These are phyloP conservation scores for Straminergon stramineum DNA, from an alignment of 225 moss, liverwort and hornwort species.

Conservation along the genomic window DNA sequence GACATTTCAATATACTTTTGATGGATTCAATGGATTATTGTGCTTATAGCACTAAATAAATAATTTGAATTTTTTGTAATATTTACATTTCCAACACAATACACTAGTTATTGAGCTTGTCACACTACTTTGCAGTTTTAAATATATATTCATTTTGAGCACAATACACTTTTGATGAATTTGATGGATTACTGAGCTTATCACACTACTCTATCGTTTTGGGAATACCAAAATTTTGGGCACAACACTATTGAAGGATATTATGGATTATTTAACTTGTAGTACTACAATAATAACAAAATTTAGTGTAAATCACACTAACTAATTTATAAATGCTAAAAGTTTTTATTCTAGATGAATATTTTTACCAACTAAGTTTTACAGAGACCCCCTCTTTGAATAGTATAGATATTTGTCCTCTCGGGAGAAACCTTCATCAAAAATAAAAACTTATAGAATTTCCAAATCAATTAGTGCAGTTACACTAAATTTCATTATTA, in stretches of 20 bases:
- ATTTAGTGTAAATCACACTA: neutral
- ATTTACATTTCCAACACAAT: neutral
- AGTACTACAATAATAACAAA: neutral
- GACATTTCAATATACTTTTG: neutral
- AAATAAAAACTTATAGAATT: neutral
- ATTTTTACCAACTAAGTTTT: neutral
- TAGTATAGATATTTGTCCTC: neutral
- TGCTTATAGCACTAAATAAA: neutral
- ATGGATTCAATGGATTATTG: neutral
- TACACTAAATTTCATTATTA: neutral
- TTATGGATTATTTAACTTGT: neutral
- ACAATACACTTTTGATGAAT: neutral
- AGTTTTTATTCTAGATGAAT: accelerated
- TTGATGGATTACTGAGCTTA: neutral
- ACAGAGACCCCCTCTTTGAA: accelerated
- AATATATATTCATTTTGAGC: no score
- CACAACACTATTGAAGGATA: neutral
- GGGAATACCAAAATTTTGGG: neutral
- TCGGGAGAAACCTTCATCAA: neutral
- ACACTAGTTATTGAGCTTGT: accelerated
- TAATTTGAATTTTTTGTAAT: neutral
- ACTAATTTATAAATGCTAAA: neutral
- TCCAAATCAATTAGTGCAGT: neutral
- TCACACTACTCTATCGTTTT: no score
- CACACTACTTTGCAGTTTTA: neutral